Evolutionary conservation across 768 basidiomycete genomes (phyloP).

Genomic region (Mycena belliarum): DNA sequence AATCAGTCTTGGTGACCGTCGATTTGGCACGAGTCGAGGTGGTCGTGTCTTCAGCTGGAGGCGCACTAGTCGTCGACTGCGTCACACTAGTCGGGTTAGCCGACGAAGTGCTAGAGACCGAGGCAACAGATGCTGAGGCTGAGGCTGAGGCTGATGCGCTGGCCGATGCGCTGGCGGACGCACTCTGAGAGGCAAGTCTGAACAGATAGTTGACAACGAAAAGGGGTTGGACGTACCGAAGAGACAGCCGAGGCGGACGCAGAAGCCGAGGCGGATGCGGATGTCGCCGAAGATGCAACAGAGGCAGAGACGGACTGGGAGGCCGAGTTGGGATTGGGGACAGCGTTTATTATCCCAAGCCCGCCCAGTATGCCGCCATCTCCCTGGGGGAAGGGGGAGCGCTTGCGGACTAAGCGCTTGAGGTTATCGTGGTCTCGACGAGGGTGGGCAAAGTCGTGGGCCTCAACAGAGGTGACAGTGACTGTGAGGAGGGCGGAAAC

Average conservation of each 20-base stretch:
- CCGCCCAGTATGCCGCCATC: neutral
- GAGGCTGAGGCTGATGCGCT: conserved; percentile 17
- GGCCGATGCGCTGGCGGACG: conserved; percentile 16
- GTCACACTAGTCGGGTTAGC: conserved; percentile 15
- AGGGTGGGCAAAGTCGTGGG: conserved; percentile 39
- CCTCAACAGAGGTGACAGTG: conserved; percentile 48
- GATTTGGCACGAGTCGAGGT: conserved; percentile 23
- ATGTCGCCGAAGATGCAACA: conserved; percentile 3
- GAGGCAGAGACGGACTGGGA: too few relatives aligned
- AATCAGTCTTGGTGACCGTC: conserved; percentile 21
- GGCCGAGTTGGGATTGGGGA: too few relatives aligned
- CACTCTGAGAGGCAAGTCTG: neutral
- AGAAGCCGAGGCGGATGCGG: conserved; percentile 17
- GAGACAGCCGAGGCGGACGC: conserved; percentile 8
- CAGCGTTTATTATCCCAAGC: conserved; percentile 24
- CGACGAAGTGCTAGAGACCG: conserved; percentile 16
- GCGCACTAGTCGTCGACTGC: neutral
- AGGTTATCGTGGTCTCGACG: conserved; percentile 59
- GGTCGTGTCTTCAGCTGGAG: neutral
- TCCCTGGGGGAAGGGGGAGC: conserved; percentile 37
- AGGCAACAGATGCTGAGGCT: neutral
- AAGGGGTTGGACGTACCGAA: neutral
- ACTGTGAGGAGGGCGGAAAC: conserved; percentile 58
- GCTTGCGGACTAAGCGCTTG: conserved; percentile 72
- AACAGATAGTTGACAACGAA: neutral